Base-by-base conservation (phyloP, 2,329 filamentous ascomycete species). In the Verticillium isaacii region DNA sequence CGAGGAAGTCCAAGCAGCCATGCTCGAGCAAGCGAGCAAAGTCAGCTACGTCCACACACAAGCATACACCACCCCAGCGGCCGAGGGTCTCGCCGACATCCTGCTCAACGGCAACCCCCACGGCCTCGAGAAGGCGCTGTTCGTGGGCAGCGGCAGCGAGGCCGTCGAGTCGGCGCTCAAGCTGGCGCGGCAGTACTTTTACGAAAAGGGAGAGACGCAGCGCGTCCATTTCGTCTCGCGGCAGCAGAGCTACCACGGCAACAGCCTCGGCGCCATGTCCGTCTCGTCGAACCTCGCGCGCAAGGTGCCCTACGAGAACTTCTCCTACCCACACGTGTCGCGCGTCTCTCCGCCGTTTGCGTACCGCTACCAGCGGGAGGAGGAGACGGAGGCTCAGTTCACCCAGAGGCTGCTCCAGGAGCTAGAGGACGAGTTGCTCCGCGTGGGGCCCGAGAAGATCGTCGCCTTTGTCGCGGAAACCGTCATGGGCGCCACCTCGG, bases 391-490 rank as follows among this genome's bases (percentile, higher is more conserved):
- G 15, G 72, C 71, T 1, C 68, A 71, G 5, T 85, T 79, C 57
- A 75, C 78, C 0, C 37, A 59, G 0, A 69, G 77, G 0, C 71
- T 85, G 0, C 73, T 77, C 0, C 65, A 69, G 1, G 80, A 84
- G 60, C 66, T 85, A 0, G 81, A 84, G 23, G 70, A 71, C 1
- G 80, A 85, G 65, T 79, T 85, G 12, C 70, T 74, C 14, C 67
- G 73, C 0, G 57, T 84, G 0, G 82, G 81, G 0, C 77, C 82
- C 0, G 69, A 78, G 1, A 82, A 68, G 0, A 77, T 84, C 7
- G 74, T 75, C 57, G 81, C 79, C 0, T 83, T 85, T 61, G 68
- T 83, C 0, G 87, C 88, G 1, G 90, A 93, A 72, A 87, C 90
- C 0, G 81, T 93, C 1, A 89, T 90, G 15, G 89, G 90, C 2